Percentiles rank a stretch among this genome's conserved stretches.
Evolutionary conservation across 805 yeast genomes (phyloP).

Genomic region (Blastobotrys robertii): DNA sequence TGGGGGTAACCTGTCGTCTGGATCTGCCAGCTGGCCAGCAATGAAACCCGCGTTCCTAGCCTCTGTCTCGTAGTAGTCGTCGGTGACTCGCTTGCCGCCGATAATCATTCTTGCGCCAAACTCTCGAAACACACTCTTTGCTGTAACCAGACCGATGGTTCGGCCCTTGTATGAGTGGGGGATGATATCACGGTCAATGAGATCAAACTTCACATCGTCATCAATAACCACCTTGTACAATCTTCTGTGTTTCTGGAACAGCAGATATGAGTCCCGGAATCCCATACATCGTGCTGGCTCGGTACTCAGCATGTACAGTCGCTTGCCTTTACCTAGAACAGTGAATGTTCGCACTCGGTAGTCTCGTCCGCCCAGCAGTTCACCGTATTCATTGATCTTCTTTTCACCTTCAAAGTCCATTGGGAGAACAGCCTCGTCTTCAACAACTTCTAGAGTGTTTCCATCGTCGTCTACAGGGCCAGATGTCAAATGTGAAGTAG

Average conservation of each 20-base stretch:
- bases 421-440: conserved; percentile 72
- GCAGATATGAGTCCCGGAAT: conserved; percentile 79
- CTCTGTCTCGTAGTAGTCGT: conserved; percentile 77
- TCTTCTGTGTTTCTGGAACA: conserved; percentile 77
- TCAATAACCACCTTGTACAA: conserved; percentile 64
- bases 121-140: conserved; percentile 79
- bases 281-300: conserved; percentile 96
- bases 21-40: conserved; percentile 65
- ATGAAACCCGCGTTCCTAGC: conserved; percentile 46
- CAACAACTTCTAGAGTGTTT: conserved; percentile 47
- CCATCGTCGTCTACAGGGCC: conserved; percentile 58
- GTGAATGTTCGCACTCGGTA: conserved; percentile 45
- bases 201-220: conserved; percentile 71
- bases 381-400: conserved; percentile 62
- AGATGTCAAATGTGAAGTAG: conserved; percentile 18
- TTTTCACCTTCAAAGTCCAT: conserved; percentile 71
- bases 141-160: conserved; percentile 81
- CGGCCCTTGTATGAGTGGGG: conserved; percentile 90
- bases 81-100: conserved; percentile 70
- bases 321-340: conserved; percentile 48
- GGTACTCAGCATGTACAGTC: conserved; percentile 81
- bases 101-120: conserved; percentile 80
- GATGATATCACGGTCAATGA: conserved; percentile 69
- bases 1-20: conserved; percentile 40
- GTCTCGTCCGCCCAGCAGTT: conserved; percentile 59